A percentile compares a stretch with the other conserved stretches of the same genome.
Conservation (phyloP, 306 rosid genomes). For the Vicia sativa region DNA sequence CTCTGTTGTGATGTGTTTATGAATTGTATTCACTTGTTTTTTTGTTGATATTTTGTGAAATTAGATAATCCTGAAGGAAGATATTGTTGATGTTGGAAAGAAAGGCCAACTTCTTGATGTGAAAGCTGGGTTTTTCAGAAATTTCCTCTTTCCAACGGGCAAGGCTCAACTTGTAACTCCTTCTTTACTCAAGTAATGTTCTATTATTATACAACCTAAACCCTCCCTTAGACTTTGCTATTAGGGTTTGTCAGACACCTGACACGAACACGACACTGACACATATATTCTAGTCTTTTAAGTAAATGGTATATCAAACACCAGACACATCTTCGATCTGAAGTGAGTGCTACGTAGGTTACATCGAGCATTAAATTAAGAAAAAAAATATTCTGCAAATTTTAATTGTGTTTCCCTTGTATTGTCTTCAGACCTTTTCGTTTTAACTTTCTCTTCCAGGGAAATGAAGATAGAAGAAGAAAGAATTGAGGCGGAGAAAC, state of each 20-base stretch:
- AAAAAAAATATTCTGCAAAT: background rate
- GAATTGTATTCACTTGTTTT: conserved; percentile 2
- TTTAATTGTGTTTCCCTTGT: conserved; percentile 19
- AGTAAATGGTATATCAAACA: background rate
- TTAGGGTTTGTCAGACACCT: too few species aligned
- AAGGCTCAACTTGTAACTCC: conserved; percentile 88
- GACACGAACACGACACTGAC: too few species aligned
- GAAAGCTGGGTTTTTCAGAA: conserved; percentile 79
- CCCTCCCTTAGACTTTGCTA: too few species aligned
- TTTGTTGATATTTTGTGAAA: conserved; percentile 35
- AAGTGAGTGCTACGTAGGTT: background rate
- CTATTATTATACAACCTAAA: too few species aligned
- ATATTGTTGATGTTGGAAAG: conserved; percentile 66
- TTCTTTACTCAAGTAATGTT: conserved; percentile 71
- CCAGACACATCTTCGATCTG: background rate
- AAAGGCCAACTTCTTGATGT: conserved; percentile 79
- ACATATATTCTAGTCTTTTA: too few species aligned
- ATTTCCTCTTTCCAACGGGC: conserved; percentile 72
- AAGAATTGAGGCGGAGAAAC: conserved; percentile 96
- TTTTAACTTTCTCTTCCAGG: conserved; percentile 51
- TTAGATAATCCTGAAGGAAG: conserved; percentile 89
- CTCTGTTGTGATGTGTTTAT: conserved; percentile 1
- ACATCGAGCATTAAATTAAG: background rate
- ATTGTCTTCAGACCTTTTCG: conserved; percentile 35
- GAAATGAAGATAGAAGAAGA: conserved; percentile 88